Conservation (phyloP, 768 basidiomycete genomes). For the Boletus sp. region DNA sequence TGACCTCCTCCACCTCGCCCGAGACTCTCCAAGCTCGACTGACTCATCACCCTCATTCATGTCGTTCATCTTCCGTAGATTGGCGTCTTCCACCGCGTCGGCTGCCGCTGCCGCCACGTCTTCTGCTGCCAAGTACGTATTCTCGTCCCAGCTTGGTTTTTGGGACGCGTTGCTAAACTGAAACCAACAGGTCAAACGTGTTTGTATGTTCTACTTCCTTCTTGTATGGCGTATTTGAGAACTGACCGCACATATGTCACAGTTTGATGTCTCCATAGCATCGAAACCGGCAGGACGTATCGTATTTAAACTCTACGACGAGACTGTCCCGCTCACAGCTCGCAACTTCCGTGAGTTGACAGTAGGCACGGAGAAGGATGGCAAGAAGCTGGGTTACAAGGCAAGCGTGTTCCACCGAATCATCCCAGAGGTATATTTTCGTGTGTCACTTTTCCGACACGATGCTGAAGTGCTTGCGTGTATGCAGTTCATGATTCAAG, state of each 20-base stretch:
- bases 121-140: constrained; percentile 16
- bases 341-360: constrained; percentile 81
- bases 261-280: constrained; percentile 71
- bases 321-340: constrained; percentile 77
- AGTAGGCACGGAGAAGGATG: constrained; percentile 39
- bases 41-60: constrained; percentile 33
- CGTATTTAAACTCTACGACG: constrained; percentile 81
- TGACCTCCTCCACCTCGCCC: constrained; percentile 19
- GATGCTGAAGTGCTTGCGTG: background rate
- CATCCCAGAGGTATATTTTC: constrained; percentile 54
- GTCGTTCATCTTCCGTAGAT: constrained; percentile 52
- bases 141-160: background rate
- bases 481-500: constrained; percentile 79
- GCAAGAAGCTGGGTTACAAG: constrained; percentile 70
- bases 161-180: constrained; percentile 1
- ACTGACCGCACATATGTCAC: background rate
- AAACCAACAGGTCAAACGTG: constrained; percentile 18
- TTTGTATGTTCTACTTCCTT: constrained; percentile 31
- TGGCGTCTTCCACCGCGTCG: constrained; percentile 46
- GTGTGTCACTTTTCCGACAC: background rate
- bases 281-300: constrained; percentile 63
- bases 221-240: background rate
- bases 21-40: constrained; percentile 9
- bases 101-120: constrained; percentile 9
- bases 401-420: constrained; percentile 70